phyloP scores from a whole-genome alignment of 139 green algal species.

The Asterochloris sp. region DNA sequence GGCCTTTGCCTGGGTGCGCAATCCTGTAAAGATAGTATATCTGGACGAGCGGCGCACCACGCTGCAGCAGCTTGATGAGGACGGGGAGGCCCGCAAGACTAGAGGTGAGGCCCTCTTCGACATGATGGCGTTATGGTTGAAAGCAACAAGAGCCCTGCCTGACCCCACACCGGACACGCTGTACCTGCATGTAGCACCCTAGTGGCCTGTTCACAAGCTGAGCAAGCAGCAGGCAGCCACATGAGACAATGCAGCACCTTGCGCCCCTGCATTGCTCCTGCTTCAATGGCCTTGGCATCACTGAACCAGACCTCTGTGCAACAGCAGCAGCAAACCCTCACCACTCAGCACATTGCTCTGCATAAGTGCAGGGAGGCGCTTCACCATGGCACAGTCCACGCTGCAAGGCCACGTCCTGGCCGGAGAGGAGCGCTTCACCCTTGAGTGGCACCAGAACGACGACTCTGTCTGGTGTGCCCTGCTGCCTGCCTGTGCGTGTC shows the following conservation, averaged over 20 bases:
- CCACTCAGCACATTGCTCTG: background rate
- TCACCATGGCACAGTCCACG: conserved; percentile 46
- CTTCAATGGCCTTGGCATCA: background rate
- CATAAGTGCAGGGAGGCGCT: conserved; percentile 9
- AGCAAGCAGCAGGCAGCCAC: background rate
- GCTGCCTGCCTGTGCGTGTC: background rate
- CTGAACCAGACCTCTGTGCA: background rate
- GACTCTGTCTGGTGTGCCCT: conserved; percentile 61
- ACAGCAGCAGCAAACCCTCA: background rate
- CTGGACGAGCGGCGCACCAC: background rate
- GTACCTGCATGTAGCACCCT: background rate
- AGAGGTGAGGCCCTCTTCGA: too few species aligned
- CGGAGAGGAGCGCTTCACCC: conserved; percentile 62
- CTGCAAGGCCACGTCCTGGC: conserved; percentile 50
- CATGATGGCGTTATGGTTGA: background rate
- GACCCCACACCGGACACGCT: background rate
- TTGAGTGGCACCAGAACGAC: conserved; percentile 55
- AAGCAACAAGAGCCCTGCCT: background rate
- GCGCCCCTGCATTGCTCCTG: background rate
- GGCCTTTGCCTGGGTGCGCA: background rate
- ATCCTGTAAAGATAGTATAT: conserved; percentile 7
- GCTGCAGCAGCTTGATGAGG: background rate
- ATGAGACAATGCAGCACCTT: background rate
- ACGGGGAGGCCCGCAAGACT: too few species aligned
- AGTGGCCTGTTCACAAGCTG: background rate